Evolutionary conservation across 805 yeast genomes (phyloP).

Genomic region (Hanseniaspora jakobsenii): DNA sequence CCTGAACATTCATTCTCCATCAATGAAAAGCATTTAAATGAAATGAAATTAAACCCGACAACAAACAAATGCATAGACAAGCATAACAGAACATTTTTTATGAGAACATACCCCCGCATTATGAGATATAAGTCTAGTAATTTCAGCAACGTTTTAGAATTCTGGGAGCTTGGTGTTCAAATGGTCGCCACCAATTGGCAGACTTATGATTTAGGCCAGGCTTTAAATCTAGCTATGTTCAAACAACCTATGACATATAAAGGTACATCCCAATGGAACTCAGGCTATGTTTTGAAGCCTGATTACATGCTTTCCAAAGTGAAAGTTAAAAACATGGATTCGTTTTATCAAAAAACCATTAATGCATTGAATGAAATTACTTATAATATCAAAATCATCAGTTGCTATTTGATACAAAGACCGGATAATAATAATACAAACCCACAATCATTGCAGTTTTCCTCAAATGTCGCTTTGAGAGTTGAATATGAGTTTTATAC

Average conservation of each 20-base stretch:
- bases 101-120: slow-evolving; percentile 82
- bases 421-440: slow-evolving; percentile 26
- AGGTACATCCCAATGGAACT: slow-evolving; percentile 22
- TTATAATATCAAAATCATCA: slow-evolving; percentile 40
- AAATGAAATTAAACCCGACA: slow-evolving; percentile 50
- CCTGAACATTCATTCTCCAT: slow-evolving; percentile 76
- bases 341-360: slow-evolving; percentile 17
- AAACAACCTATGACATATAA: slow-evolving; percentile 35
- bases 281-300: slow-evolving; percentile 79
- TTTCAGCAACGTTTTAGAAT: slow-evolving; percentile 57
- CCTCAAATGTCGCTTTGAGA: slow-evolving; percentile 21
- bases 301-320: slow-evolving; percentile 28
- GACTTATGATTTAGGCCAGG: slow-evolving; percentile 79
- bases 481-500: slow-evolving; percentile 20
- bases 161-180: slow-evolving; percentile 81
- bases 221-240: slow-evolving; percentile 74
- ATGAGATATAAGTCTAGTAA: slow-evolving; percentile 67
- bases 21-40: slow-evolving; percentile 56
- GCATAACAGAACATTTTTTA: slow-evolving; percentile 63
- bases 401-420: slow-evolving; percentile 78
- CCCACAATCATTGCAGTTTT: no score
- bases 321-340: slow-evolving; percentile 23
- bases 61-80: slow-evolving; percentile 48
- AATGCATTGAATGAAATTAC: slow-evolving; percentile 17
- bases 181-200: slow-evolving; percentile 98